Base-by-base conservation (phyloP, 2,329 filamentous ascomycete genomes). In the Clarireedia homoeocarpa region DNA sequence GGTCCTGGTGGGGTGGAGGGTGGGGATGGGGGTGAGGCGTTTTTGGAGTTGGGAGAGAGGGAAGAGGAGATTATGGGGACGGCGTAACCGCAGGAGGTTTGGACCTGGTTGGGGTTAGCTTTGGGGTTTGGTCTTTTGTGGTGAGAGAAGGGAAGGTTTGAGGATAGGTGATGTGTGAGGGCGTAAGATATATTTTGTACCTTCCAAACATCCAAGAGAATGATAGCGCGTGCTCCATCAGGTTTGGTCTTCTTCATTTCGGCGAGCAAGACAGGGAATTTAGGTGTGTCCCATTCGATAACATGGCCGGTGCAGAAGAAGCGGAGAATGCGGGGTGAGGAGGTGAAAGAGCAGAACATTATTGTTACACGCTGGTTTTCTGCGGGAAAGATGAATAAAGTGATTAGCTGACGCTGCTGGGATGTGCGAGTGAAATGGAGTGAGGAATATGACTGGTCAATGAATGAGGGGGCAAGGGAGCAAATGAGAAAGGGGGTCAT, bases 361-460 rank as follows among this genome's bases (percentile, higher is more conserved):
- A 91, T 72, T 5, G 86, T 89, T 17, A 88, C 78, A 15, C 88
- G 80, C 30, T 84, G 85, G 64, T 91, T 91, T 66, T 92, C 88
- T 67, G 89, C 84, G 10, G 79, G n/a, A 42, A 9, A 40, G 24
- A 10, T 6, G 24, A 34, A 6, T 12, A 12, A 5, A 6, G 42
- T 14, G n/a, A 15, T 7, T 2, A 30, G 5, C 27, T 20, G 5
- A 2, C 2, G 10, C 39, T 42, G 20, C 15, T 42, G 15, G 17
- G 14, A 20, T 9, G 30, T 4, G 10, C 9, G 30, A 34, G 9
- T 9, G 30, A 12, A 34, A 34, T 34, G 9, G 34, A 15, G 12
- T 4, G 38, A 17, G 7, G 2, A 7, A 20, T 12, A 2, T 24
- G 1, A 5, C 12, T 4, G 9, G 0, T 26, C 15, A 5, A 10